Conservation (phyloP, 192 early-diverging fungal species). For the Coemansia sp. region DNA sequence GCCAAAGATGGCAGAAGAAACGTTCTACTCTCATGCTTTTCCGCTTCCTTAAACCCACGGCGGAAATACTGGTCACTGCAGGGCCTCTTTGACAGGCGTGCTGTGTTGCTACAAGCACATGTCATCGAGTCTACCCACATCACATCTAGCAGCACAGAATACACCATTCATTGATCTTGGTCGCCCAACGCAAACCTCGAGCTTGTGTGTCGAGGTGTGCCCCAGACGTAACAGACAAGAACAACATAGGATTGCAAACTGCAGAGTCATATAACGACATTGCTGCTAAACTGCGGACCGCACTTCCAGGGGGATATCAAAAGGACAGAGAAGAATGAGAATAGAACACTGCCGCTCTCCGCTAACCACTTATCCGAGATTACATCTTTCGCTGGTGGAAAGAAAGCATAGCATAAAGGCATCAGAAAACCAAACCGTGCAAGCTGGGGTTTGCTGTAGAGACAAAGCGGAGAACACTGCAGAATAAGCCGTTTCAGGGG, state of each 20-base stretch:
- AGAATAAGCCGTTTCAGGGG: neutral
- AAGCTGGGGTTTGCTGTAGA: neutral
- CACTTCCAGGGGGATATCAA: constrained; percentile 54
- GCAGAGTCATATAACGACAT: neutral
- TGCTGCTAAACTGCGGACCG: constrained; percentile 35
- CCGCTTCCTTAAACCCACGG: constrained; percentile 48
- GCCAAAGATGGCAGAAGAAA: constrained; percentile 5
- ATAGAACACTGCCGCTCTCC: constrained; percentile 15
- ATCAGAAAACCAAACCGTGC: neutral
- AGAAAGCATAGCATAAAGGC: neutral
- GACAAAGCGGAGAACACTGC: neutral
- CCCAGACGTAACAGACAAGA: constrained; percentile 15
- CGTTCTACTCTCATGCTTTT: neutral
- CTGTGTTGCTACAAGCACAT: neutral
- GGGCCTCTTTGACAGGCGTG: neutral
- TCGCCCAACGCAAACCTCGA: neutral
- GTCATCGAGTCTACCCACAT: constrained; percentile 2
- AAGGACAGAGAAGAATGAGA: constrained; percentile 17
- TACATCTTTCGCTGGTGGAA: neutral
- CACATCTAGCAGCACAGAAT: constrained; percentile 11
- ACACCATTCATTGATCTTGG: neutral
- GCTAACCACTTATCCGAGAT: constrained; percentile 1
- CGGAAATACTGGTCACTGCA: constrained; percentile 28
- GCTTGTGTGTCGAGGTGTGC: neutral
- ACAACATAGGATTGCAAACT: neutral